Evolutionary conservation across 2,329 filamentous ascomycete genomes (phyloP), one percentile per base, ranked within the genome.

Genomic region (Elsinoe perseae): DNA sequence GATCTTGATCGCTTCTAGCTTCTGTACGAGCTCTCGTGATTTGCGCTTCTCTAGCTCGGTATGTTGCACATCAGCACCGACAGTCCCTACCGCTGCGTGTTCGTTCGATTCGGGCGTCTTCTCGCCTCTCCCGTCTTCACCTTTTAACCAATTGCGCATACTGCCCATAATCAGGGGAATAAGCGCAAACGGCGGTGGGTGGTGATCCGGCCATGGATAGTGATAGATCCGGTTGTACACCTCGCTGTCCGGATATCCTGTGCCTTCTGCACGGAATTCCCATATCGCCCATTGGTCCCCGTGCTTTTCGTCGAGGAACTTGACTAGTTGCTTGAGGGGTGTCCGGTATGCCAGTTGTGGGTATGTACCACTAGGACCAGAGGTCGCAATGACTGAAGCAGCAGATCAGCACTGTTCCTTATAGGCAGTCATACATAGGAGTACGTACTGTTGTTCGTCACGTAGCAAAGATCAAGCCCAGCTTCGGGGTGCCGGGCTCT

Each of bases 241-340:
- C 57, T 91, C 87, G 16, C 84, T 81, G 67, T 98, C 93, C 0
- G 90, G 90, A 66, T 98, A 98, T 1, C 93, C 93, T 0, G 93
- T 96, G 4, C 93, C 93, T 70, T 98, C 93, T 32, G 90, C 93
- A 44, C 93, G 85, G 65, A 98, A 98, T 73, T 98, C 93, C 89
- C 92, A 98, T 65, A 98, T 95, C 2, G 86, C 84, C 93, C 93
- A 98, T 61, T 93, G 76, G 23, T 83, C 74, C 25, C 80, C 85
- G 72, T 98, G 93, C 65, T 90, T 89, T 43, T 79, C 75, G 72
- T 97, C 89, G 60, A 98, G 84, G 69, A 92, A 98, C 61, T 82
- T 80, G 58, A 97, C 89, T 20, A 98, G 82, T 36, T 85, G 81
- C 66, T 95, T 86, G 50, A 95, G 84, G 0, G 92, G 92, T 68